Evolutionary conservation across 2,329 filamentous ascomycete species (phyloP).

Genomic region (Endothia cerciana): DNA sequence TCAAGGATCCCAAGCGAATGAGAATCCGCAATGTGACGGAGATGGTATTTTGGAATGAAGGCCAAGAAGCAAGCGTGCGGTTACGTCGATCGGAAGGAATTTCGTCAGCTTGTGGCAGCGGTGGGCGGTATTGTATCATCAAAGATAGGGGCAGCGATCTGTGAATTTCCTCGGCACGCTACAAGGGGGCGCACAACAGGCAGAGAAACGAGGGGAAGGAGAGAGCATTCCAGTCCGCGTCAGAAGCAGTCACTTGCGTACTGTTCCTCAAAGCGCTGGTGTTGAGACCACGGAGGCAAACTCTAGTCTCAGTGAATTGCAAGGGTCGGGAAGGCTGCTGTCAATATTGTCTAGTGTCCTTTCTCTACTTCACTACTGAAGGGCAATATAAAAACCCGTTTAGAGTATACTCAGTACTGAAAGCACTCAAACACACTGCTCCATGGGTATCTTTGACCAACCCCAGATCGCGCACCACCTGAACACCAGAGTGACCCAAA

Average conservation of each 20-base stretch:
- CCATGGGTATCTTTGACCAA: not conserved
- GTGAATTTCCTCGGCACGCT: not conserved
- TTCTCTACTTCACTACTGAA: constrained; percentile 9
- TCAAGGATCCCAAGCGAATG: not conserved
- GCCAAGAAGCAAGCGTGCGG: not conserved
- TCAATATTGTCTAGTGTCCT: constrained; percentile 23
- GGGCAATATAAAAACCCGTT: not conserved
- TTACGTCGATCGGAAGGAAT: not conserved
- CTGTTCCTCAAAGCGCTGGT: not conserved
- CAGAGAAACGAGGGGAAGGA: not conserved
- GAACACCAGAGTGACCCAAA: not conserved
- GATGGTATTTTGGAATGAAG: not conserved
- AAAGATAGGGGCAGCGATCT: constrained; percentile 6
- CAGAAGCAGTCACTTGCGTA: constrained; percentile 3
- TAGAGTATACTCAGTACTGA: not conserved
- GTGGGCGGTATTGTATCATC: not conserved
- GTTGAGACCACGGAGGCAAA: constrained; percentile 6
- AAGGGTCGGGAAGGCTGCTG: constrained; percentile 21
- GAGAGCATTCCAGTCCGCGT: constrained; percentile 10
- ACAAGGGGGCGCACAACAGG: not conserved
- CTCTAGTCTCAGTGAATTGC: constrained; percentile 14
- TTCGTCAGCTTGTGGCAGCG: not conserved
- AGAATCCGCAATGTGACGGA: not conserved
- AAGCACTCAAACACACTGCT: not conserved
- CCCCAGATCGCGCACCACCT: not conserved